phyloP scores from a whole-genome alignment of 306 rosid genomes.

The Acacia melanoxylon region DNA sequence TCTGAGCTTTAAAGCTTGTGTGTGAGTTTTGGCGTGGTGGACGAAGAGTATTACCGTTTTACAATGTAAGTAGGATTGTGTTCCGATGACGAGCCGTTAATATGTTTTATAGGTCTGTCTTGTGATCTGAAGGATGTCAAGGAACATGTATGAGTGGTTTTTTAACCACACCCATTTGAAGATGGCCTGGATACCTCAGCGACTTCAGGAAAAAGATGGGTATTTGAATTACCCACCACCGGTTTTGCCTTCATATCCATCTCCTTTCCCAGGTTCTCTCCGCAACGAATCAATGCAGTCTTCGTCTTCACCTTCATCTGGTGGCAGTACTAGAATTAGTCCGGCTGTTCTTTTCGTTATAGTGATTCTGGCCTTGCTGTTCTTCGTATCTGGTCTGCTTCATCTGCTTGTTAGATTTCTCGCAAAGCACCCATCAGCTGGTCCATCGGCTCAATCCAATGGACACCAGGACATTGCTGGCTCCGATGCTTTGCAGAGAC shows the following conservation, averaged over 20 bases:
- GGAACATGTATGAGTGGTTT: constrained; percentile 44
- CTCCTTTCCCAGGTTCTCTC: constrained; percentile 47
- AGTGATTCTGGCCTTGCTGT: constrained; percentile 85
- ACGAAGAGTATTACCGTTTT: constrained; percentile 15
- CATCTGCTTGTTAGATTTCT: constrained; percentile 96
- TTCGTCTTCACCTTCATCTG: constrained; percentile 49
- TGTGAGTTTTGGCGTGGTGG: constrained; percentile 10
- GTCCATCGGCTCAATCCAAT: constrained; percentile 59
- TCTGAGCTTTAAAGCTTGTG: constrained; percentile 26
- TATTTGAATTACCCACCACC: constrained; percentile 72
- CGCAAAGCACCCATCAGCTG: constrained; percentile 72
- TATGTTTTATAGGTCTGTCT: constrained; percentile 27
- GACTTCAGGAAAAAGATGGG: constrained; percentile 70
- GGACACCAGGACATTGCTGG: constrained; percentile 72
- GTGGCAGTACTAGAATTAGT: constrained; percentile 73
- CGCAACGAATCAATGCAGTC: constrained; percentile 47
- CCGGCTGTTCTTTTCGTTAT: constrained; percentile 96
- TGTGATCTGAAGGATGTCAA: constrained; percentile 54
- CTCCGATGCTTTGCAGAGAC: constrained; percentile 92
- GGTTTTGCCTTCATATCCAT: constrained; percentile 42
- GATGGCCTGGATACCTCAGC: constrained; percentile 72
- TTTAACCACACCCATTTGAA: constrained; percentile 67
- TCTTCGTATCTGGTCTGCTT: constrained; percentile 92
- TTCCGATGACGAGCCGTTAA: constrained; percentile 31
- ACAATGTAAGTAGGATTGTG: constrained; percentile 41